These are phyloP conservation scores for Lachnellula cervina DNA, from an alignment of 2,329 filamentous ascomycete genomes.

Conservation along the genomic window DNA sequence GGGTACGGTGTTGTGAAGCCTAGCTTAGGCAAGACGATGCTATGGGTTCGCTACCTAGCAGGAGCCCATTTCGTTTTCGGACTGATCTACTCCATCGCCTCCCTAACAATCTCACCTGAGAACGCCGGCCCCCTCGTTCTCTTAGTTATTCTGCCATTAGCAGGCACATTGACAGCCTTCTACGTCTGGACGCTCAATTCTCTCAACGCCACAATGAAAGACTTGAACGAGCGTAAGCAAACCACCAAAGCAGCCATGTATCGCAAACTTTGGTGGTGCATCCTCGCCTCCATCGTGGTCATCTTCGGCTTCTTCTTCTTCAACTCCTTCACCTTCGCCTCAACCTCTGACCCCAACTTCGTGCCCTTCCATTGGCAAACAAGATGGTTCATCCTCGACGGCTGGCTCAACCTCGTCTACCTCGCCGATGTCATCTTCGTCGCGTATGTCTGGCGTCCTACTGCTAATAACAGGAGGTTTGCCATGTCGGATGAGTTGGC, in stretches of 20 bases:
- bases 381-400: conserved; percentile 94
- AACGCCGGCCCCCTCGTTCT: conserved; percentile 82
- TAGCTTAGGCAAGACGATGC: conserved; percentile 87
- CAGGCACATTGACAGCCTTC: conserved; percentile 88
- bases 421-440: conserved; percentile 89
- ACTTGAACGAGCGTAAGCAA: conserved; percentile 91
- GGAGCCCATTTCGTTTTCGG: conserved; percentile 93
- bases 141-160: conserved; percentile 86
- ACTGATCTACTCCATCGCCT: conserved; percentile 86
- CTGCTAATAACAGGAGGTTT: conserved; percentile 92
- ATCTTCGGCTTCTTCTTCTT: conserved; percentile 99
- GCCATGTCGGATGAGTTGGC: conserved; percentile 99
- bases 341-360: conserved; percentile 77
- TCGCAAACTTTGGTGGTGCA: conserved; percentile 97
- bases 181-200: conserved; percentile 99
- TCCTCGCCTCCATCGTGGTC: conserved; percentile 83
- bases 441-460: conserved; percentile 94
- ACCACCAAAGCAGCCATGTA: conserved; percentile 94
- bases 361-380: conserved; percentile 97
- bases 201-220: conserved; percentile 90
- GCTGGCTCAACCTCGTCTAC: conserved; percentile 96
- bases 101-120: conserved; percentile 82
- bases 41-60: conserved; percentile 85
- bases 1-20: conserved; percentile 97
- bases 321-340: conserved; percentile 93